These are phyloP conservation scores for Phylloporus arenicola DNA, from an alignment of 768 basidiomycete species.

Conservation along the genomic window DNA sequence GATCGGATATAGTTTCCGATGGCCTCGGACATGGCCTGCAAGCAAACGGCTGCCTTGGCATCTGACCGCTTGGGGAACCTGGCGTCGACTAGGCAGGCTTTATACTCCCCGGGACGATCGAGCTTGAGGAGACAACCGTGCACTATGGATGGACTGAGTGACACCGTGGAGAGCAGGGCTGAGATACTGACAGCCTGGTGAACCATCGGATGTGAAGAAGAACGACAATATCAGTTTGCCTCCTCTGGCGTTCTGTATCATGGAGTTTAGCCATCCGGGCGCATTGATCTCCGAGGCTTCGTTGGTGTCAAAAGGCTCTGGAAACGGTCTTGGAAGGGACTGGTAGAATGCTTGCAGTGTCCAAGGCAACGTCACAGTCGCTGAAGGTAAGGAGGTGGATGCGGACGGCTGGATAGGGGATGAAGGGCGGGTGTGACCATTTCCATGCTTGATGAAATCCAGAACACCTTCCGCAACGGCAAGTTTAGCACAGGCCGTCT, in stretches of 20 bases:
- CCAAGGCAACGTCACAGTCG: conserved; percentile 20
- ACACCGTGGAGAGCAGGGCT: neutral
- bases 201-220: conserved; percentile 39
- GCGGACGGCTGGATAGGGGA: conserved; percentile 12
- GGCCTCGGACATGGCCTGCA: conserved; percentile 61
- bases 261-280: conserved; percentile 46
- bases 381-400: conserved; percentile 3
- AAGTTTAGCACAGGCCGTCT: conserved; percentile 45
- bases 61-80: conserved; percentile 55
- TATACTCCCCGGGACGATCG: conserved; percentile 45
- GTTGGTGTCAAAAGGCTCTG: conserved; percentile 45
- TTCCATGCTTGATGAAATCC: conserved; percentile 53
- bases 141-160: conserved; percentile 31
- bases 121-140: conserved; percentile 62
- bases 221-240: conserved; percentile 40
- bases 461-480: conserved; percentile 52
- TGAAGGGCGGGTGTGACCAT: conserved; percentile 43
- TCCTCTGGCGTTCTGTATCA: conserved; percentile 49
- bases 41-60: conserved; percentile 63
- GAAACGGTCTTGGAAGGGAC: conserved; percentile 59
- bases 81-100: conserved; percentile 60
- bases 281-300: conserved; percentile 49
- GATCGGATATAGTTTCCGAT: conserved; percentile 51
- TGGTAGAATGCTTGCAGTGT: conserved; percentile 58
- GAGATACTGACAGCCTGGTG: conserved; percentile 39